Conservation (phyloP, 495 filamentous ascomycete genomes). For the Penicillium samsonianum region DNA sequence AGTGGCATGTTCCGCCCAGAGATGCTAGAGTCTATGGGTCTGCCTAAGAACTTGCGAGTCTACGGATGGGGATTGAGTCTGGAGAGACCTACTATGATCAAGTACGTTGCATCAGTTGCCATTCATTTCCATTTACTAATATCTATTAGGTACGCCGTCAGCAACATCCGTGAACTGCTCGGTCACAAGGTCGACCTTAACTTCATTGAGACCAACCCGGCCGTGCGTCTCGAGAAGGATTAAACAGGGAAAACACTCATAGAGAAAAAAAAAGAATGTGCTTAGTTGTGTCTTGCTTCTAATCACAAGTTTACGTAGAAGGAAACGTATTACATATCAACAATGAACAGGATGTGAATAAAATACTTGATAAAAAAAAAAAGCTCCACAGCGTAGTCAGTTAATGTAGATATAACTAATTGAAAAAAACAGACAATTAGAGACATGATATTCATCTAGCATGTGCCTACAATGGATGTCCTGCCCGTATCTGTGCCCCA, state of each 20-base stretch:
- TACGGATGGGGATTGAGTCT: slow-evolving; percentile 91
- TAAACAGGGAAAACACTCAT: slow-evolving; percentile 40
- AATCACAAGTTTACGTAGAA: slow-evolving; percentile 33
- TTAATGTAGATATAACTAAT: neutral
- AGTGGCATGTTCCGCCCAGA: slow-evolving; percentile 97
- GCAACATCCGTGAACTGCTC: slow-evolving; percentile 80
- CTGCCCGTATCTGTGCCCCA: slow-evolving; percentile 96
- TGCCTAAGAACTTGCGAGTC: slow-evolving; percentile 82
- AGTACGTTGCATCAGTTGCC: slow-evolving; percentile 48
- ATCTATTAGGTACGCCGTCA: slow-evolving; percentile 63
- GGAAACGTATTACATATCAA: slow-evolving; percentile 32
- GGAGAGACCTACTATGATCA: slow-evolving; percentile 98
- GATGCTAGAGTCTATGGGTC: slow-evolving; percentile 88
- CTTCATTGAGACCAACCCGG: slow-evolving; percentile 81
- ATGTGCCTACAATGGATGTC: slow-evolving; percentile 52
- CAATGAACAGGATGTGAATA: slow-evolving; percentile 31
- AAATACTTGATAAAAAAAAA: slow-evolving; percentile 15
- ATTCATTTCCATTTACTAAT: slow-evolving; percentile 11
- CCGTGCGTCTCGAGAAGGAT: slow-evolving; percentile 75
- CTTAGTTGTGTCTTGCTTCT: slow-evolving; percentile 26
- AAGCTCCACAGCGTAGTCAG: neutral
- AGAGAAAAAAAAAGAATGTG: slow-evolving; percentile 26
- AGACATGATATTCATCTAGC: neutral
- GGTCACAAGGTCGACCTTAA: slow-evolving; percentile 83
- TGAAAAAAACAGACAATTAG: neutral